Percentiles rank a stretch among this genome's conserved stretches.
phyloP scores from a whole-genome alignment of 345 rosid species.

The Euphorbia tirucalli region DNA sequence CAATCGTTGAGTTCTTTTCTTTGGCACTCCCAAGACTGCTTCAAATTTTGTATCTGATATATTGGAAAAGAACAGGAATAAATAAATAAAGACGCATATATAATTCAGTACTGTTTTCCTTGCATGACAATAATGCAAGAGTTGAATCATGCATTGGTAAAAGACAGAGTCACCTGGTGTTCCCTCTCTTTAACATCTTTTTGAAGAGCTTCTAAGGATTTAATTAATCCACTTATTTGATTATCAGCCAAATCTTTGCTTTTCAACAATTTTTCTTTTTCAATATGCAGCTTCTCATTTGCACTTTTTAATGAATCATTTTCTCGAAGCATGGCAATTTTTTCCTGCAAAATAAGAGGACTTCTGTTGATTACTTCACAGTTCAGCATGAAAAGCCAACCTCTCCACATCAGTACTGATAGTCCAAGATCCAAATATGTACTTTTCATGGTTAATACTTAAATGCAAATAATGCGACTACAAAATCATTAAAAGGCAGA shows the following conservation, averaged over 20 bases:
- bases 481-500: background rate
- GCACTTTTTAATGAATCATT: constrained; percentile 54
- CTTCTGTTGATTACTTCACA: constrained; percentile 1
- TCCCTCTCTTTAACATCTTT: constrained; percentile 85
- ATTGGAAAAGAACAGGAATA: background rate
- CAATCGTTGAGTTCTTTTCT: constrained; percentile 78
- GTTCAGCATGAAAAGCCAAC: constrained; percentile 8
- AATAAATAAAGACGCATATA: background rate
- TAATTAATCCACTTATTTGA: constrained; percentile 66
- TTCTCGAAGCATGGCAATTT: constrained; percentile 81
- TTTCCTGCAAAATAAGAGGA: constrained; percentile 72
- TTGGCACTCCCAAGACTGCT: constrained; percentile 66
- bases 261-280: constrained; percentile 56
- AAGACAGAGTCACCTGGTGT: constrained; percentile 55
- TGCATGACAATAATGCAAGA: constrained; percentile 17
- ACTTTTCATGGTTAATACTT: background rate
- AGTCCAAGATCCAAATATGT: constrained; percentile 3
- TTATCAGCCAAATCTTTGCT: constrained; percentile 60
- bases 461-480: too few relatives aligned
- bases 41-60: constrained; percentile 71
- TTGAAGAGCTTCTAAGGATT: constrained; percentile 66
- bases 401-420: background rate
- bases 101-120: background rate
- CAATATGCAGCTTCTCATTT: constrained; percentile 55
- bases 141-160: constrained; percentile 17